Conservation (phyloP, 345 rosid species). For the Lumnitzera littorea region DNA sequence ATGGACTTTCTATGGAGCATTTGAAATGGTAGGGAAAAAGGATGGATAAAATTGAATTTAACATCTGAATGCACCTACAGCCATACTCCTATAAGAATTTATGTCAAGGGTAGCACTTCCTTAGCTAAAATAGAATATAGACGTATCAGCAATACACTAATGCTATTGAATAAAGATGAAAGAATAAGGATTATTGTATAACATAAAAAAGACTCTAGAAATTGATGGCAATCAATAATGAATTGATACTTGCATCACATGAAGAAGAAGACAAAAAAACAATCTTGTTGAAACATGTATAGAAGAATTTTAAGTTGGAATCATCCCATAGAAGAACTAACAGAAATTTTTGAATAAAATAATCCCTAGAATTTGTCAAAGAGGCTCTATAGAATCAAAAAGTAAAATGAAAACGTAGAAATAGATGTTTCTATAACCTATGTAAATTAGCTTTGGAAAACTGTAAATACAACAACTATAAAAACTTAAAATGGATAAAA, state of each 20-base stretch:
- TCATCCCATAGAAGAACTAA: too few species aligned
- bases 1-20: neutral
- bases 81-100: conserved; percentile 70
- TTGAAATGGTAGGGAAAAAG: neutral
- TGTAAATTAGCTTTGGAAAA: too few species aligned
- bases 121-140: conserved; percentile 43
- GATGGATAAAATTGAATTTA: neutral
- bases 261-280: neutral
- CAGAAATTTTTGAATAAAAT: too few species aligned
- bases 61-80: conserved; percentile 33
- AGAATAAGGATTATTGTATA: neutral
- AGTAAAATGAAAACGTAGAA: too few species aligned
- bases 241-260: too few species aligned
- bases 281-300: neutral
- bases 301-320: neutral
- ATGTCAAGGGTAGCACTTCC: conserved; percentile 76
- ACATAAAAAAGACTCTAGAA: neutral
- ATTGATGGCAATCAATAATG: too few species aligned
- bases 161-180: conserved; percentile 5
- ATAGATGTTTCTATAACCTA: too few species aligned
- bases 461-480: too few species aligned
- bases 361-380: too few species aligned
- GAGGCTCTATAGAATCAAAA: too few species aligned
- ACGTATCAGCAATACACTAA: conserved; percentile 3
- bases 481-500: too few species aligned